These are phyloP conservation scores for Phytomonas francai DNA, from an alignment of 208 protist genomes.

Conservation along the genomic window DNA sequence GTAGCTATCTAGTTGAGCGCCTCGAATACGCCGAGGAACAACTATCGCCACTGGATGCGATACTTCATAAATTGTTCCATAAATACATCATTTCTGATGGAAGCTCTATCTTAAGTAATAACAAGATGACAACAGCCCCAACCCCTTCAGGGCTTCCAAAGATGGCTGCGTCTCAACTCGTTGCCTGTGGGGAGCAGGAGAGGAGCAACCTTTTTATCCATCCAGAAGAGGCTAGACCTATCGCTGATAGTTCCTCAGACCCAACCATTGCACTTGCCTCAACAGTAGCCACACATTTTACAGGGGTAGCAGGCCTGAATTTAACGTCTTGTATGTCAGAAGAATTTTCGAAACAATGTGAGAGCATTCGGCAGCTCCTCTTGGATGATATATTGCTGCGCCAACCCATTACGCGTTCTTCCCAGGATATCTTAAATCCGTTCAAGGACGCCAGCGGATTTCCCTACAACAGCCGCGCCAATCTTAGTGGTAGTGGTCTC, in stretches of 20 bases:
- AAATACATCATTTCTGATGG: neutral
- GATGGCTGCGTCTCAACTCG: neutral
- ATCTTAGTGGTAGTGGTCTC: neutral
- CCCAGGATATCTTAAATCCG: neutral
- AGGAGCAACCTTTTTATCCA: neutral
- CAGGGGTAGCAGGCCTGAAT: neutral
- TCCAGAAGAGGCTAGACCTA: neutral
- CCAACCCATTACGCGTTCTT: neutral
- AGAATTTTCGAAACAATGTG: neutral
- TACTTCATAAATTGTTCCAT: neutral
- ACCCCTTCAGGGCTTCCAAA: neutral
- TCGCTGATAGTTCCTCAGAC: neutral
- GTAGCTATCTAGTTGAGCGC: neutral
- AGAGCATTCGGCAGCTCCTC: neutral
- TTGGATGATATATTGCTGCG: neutral
- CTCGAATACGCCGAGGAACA: neutral
- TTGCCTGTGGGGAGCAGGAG: neutral
- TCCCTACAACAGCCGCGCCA: neutral
- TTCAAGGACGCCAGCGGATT: neutral
- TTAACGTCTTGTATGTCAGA: neutral
- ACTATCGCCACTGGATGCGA: neutral
- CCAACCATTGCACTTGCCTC: neutral
- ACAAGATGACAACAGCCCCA: neutral
- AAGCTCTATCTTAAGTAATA: neutral
- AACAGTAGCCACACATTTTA: neutral